Evolutionary conservation across 139 green algal species (phyloP).

Genomic region (Yamagishiella unicocca): DNA sequence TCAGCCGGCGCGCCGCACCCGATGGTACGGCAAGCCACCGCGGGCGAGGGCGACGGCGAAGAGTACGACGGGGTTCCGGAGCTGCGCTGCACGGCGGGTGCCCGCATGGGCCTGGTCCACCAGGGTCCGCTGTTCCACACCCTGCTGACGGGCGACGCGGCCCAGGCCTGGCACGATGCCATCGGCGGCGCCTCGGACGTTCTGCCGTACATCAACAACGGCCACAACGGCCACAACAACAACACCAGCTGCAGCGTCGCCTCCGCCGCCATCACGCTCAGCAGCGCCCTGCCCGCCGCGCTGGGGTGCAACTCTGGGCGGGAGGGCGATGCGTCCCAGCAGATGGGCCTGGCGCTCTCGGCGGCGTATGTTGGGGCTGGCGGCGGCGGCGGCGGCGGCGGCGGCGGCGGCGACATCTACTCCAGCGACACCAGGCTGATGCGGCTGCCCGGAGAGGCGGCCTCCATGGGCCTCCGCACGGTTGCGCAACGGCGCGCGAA

Average conservation of each 20-base stretch:
- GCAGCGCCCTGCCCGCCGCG: background rate
- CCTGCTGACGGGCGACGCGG: background rate
- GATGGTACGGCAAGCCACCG: background rate
- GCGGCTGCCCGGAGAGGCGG: background rate
- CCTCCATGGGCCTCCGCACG: background rate
- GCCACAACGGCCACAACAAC: background rate
- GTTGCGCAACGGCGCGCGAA: background rate
- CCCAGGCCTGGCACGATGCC: background rate
- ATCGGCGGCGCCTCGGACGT: background rate
- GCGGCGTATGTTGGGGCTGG: too few relatives aligned
- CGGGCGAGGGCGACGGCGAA: background rate
- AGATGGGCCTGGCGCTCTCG: background rate
- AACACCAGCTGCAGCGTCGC: too few relatives aligned
- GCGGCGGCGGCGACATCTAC: background rate
- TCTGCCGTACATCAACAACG: background rate
- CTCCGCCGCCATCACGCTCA: constrained; percentile 6
- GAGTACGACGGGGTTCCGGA: background rate
- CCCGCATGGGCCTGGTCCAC: background rate
- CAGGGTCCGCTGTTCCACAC: background rate
- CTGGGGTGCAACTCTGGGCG: background rate
- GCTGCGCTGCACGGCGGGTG: background rate
- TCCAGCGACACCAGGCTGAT: background rate
- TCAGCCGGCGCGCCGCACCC: background rate
- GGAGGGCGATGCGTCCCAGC: background rate
- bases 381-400: background rate